Percentiles rank a stretch among this genome's conserved stretches.
Evolutionary conservation across 2,329 filamentous ascomycete species (phyloP).

Genomic region (Sphaerulina musiva): DNA sequence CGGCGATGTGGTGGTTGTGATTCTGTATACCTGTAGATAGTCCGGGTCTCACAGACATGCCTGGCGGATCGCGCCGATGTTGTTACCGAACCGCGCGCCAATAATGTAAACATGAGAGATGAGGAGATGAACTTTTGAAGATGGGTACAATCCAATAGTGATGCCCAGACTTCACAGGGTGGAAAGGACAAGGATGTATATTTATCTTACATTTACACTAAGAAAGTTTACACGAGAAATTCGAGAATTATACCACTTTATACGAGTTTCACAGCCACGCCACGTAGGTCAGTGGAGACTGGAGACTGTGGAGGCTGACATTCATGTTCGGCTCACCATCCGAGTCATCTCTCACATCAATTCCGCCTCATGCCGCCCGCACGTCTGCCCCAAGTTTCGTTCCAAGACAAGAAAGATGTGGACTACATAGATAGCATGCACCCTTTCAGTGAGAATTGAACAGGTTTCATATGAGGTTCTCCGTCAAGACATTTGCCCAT

Average conservation of each 20-base stretch:
- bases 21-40: background rate
- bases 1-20: background rate
- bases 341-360: too few species aligned
- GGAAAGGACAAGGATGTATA: too few species aligned
- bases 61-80: background rate
- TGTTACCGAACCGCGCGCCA: conserved; percentile 34
- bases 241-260: too few species aligned
- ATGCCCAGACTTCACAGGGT: conserved; percentile 38
- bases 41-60: background rate
- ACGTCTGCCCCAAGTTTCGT: too few species aligned
- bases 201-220: too few species aligned
- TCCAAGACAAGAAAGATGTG: background rate
- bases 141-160: conserved; percentile 38
- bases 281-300: too few species aligned
- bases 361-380: too few species aligned
- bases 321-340: too few species aligned
- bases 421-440: background rate
- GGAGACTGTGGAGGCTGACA: too few species aligned
- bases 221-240: too few species aligned
- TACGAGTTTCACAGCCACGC: too few species aligned
- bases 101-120: conserved; percentile 28
- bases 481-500: background rate
- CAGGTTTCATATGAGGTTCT: background rate
- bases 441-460: background rate
- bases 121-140: conserved; percentile 20